Evolutionary conservation across 768 basidiomycete genomes (phyloP), one percentile per base, ranked within the genome.

Genomic region (Russula earlei): DNA sequence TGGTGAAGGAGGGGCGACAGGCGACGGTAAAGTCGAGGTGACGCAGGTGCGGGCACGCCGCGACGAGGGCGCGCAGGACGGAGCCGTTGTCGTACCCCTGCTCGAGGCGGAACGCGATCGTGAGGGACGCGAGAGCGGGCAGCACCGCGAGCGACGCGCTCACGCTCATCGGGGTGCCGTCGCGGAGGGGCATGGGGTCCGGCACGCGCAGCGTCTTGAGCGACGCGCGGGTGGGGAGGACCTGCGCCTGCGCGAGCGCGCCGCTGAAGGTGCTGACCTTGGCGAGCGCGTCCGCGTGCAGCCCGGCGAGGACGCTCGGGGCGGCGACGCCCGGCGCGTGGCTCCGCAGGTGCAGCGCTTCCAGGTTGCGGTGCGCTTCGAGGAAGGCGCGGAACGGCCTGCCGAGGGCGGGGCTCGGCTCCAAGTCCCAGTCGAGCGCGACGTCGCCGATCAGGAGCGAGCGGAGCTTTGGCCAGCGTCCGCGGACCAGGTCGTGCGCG

Each of bases 61-160:
- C 70, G 50, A 81, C 78, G 54, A 89, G 75, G 4, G 83, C 81
- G 43, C 83, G 79, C 33, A 89, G 72, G 55, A 87, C 70, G 61
- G 81, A 81, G 25, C 80, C 82, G 63, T 83, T 83, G 61, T 89
- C 86, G 63, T 87, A 87, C 4, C 67, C 68, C 63, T 82, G 81
- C 63, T 87, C 83, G 48, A 88, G 75, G 37, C 78, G 76, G 64
- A 88, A 88, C 15, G 79, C 72, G 41, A 88, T 77, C 51, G 76
- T 81, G 53, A 89, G 72, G 38, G 80, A 76, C 12, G 72, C 75
- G 24, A 89, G 74, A 5, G 72, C 72, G 19, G 75, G 75, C 20
- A 88, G 64, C 46, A 75, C 75, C 56, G 78, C 74, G 24, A 89
- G 75, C n/a, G 85, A 70, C 36, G 75, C 73, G 4, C 82, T 77